Percentiles rank a stretch among this genome's conserved stretches.
Conservation (phyloP, 495 filamentous ascomycete genomes). For the Aspergillus diversus region DNA sequence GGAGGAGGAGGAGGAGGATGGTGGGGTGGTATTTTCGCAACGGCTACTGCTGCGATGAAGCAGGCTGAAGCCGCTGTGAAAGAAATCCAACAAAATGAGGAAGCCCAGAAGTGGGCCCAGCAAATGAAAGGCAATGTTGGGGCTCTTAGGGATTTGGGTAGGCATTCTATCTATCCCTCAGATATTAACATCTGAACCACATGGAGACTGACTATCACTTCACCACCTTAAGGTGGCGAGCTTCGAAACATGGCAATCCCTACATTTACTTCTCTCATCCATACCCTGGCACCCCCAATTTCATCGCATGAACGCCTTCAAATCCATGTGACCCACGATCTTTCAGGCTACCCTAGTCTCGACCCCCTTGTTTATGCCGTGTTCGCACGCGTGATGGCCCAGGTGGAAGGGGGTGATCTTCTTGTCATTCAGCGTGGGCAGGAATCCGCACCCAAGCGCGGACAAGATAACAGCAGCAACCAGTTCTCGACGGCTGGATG, state of each 20-base stretch:
- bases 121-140: constrained; percentile 93
- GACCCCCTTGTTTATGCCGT: constrained; percentile 91
- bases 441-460: constrained; percentile 73
- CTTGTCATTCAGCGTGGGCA: constrained; percentile 92
- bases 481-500: constrained; percentile 65
- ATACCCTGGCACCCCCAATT: constrained; percentile 94
- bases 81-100: constrained; percentile 94
- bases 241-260: constrained; percentile 87
- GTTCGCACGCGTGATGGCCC: constrained; percentile 96
- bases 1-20: constrained; percentile 69
- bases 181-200: background rate
- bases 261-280: constrained; percentile 91
- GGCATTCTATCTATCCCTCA: constrained; percentile 22
- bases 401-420: constrained; percentile 98
- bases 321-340: constrained; percentile 96
- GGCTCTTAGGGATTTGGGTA: constrained; percentile 79
- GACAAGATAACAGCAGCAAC: constrained; percentile 54
- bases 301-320: constrained; percentile 96
- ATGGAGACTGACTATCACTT: constrained; percentile 24
- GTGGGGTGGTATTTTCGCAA: constrained; percentile 85
- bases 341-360: constrained; percentile 90
- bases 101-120: constrained; percentile 93
- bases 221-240: constrained; percentile 69
- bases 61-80: constrained; percentile 92
- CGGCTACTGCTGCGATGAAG: constrained; percentile 79